phyloP scores from a whole-genome alignment of 2,329 filamentous ascomycete genomes.

The Botrytis tulipae region DNA sequence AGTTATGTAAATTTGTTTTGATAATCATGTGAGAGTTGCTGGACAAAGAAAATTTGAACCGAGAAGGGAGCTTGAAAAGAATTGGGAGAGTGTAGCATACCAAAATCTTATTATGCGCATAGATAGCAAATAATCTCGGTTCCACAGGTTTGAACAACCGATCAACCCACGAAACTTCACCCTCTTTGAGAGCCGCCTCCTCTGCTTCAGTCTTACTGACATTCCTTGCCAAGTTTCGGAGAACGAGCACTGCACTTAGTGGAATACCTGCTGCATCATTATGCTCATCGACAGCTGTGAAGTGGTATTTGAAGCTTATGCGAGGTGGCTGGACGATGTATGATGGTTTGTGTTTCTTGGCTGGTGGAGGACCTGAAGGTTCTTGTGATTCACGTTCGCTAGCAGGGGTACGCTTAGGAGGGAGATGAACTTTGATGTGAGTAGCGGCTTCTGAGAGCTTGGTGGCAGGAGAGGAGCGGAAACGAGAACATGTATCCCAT shows the following conservation, averaged over 20 bases:
- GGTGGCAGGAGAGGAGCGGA: constrained; percentile 42
- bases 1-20: constrained; percentile 79
- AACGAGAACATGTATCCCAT: constrained; percentile 66
- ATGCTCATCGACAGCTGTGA: constrained; percentile 55
- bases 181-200: constrained; percentile 52
- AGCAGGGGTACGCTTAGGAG: constrained; percentile 14
- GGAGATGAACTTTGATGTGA: constrained; percentile 39
- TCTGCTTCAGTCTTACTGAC: constrained; percentile 60
- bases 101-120: constrained; percentile 65
- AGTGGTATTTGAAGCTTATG: constrained; percentile 53
- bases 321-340: constrained; percentile 47
- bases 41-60: constrained; percentile 27
- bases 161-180: constrained; percentile 62
- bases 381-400: constrained; percentile 22
- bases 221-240: constrained; percentile 74
- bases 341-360: constrained; percentile 35
- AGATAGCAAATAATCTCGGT: constrained; percentile 64
- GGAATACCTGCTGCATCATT: constrained; percentile 72
- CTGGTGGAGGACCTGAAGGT: constrained; percentile 25
- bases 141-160: constrained; percentile 64
- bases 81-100: constrained; percentile 41
- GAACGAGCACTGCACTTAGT: constrained; percentile 72
- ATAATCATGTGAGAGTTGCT: constrained; percentile 65
- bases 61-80: constrained; percentile 10
- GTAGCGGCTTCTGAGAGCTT: constrained; percentile 35